A percentile compares a stretch with the other conserved stretches of the same genome.
phyloP scores from a whole-genome alignment of 805 yeast genomes.

The Pichia rugopelliculosa region DNA sequence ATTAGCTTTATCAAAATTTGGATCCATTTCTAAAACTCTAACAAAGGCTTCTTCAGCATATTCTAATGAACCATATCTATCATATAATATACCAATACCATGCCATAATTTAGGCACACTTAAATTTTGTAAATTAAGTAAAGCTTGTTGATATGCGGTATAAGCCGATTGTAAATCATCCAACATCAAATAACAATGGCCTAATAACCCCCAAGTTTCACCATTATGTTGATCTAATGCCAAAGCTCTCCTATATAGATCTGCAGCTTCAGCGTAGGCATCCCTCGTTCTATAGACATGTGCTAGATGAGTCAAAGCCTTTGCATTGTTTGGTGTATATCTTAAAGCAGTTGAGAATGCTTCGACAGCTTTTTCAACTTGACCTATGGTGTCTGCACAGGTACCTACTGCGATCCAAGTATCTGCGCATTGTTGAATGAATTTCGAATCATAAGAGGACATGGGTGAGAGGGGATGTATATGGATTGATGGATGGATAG shows the following conservation, averaged over 20 bases:
- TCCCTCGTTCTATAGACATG: slow-evolving; percentile 83
- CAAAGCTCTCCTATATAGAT: slow-evolving; percentile 81
- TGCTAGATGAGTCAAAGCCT: slow-evolving; percentile 79
- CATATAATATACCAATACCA: slow-evolving; percentile 95
- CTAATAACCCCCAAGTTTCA: slow-evolving; percentile 94
- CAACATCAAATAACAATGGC: slow-evolving; percentile 94
- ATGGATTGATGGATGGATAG: no score
- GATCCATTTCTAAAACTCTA: slow-evolving; percentile 90
- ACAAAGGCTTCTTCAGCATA: slow-evolving; percentile 99
- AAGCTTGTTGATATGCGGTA: slow-evolving; percentile 93
- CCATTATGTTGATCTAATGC: slow-evolving; percentile 80
- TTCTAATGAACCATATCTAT: slow-evolving; percentile 90
- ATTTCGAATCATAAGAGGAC: slow-evolving; percentile 23
- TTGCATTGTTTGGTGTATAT: slow-evolving; percentile 79
- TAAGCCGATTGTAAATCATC: slow-evolving; percentile 95
- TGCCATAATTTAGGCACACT: slow-evolving; percentile 98
- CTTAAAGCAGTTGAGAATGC: slow-evolving; percentile 85
- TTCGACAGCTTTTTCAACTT: slow-evolving; percentile 79
- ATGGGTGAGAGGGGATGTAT: slow-evolving; percentile 7
- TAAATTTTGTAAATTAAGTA: slow-evolving; percentile 84
- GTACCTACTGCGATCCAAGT: slow-evolving; percentile 89
- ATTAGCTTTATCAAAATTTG: slow-evolving; percentile 90
- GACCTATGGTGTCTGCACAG: slow-evolving; percentile 83
- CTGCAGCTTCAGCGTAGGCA: slow-evolving; percentile 90
- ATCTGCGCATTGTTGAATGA: slow-evolving; percentile 53